These are phyloP conservation scores for Tricholoma saponaceum DNA, from an alignment of 768 basidiomycete genomes.

Conservation along the genomic window DNA sequence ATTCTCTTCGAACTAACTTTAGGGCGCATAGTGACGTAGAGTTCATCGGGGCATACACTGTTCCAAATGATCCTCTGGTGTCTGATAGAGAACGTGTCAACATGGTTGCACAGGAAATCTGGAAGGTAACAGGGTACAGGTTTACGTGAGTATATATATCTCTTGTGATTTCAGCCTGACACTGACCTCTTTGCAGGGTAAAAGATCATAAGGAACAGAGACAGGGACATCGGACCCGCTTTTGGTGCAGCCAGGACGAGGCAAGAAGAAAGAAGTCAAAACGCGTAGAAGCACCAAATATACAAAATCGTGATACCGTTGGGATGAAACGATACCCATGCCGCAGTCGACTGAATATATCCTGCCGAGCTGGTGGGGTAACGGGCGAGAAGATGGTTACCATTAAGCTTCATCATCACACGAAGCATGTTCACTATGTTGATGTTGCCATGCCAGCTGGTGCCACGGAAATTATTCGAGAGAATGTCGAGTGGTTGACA, in stretches of 20 bases:
- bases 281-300: constrained; percentile 12
- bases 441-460: constrained; percentile 18
- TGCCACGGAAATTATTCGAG: background rate
- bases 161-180: constrained; percentile 1
- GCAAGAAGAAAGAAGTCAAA: background rate
- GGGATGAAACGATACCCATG: constrained; percentile 23
- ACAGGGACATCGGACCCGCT: constrained; percentile 16
- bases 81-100: constrained; percentile 7
- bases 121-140: constrained; percentile 16
- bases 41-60: background rate
- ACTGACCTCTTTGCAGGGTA: constrained; percentile 10
- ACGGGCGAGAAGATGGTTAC: background rate
- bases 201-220: constrained; percentile 14
- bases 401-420: constrained; percentile 12
- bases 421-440: constrained; percentile 17
- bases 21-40: background rate
- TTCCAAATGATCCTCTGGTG: background rate
- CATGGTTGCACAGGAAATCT: constrained; percentile 15
- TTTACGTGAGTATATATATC: constrained; percentile 16
- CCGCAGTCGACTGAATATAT: constrained; percentile 13
- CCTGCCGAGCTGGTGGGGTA: constrained; percentile 7
- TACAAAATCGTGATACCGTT: constrained; percentile 17
- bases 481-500: background rate
- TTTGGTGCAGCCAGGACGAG: constrained; percentile 21
- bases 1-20: background rate